Evolutionary conservation across 2,329 filamentous ascomycete genomes (phyloP).

Genomic region (Septoria petroselini): DNA sequence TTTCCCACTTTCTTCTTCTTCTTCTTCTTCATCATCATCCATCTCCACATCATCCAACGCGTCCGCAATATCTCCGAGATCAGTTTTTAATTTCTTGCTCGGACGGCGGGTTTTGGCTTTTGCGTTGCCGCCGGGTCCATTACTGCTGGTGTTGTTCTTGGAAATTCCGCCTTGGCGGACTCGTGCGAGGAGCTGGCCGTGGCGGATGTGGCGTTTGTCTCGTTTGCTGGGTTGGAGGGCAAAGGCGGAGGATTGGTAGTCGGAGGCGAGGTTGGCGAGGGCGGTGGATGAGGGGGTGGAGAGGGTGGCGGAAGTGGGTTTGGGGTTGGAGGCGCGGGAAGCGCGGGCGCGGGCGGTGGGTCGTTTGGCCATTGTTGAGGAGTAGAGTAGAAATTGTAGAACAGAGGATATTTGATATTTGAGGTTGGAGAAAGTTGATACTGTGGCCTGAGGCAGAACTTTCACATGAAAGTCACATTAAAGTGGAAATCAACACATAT

Average conservation of each 20-base stretch:
- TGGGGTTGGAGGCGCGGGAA: constrained; percentile 20
- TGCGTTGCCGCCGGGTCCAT: too few species aligned
- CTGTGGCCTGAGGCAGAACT: too few species aligned
- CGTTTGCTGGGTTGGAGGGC: constrained; percentile 60
- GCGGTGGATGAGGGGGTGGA: constrained; percentile 5
- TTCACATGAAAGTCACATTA: too few species aligned
- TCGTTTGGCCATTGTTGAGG: constrained; percentile 10
- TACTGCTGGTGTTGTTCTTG: too few species aligned
- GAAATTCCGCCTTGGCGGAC: constrained; percentile 56
- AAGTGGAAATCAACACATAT: too few species aligned
- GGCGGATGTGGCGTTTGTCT: constrained; percentile 80
- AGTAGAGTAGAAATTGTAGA: too few species aligned
- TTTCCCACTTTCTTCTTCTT: constrained; percentile 19
- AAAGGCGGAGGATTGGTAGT: constrained; percentile 42
- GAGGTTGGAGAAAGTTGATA: too few species aligned
- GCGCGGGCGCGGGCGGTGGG: constrained; percentile 6
- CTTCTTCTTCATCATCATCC: constrained; percentile 37
- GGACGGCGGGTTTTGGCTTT: constrained; percentile 58
- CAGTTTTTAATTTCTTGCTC: constrained; percentile 73
- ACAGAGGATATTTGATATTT: too few species aligned
- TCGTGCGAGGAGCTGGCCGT: constrained; percentile 65
- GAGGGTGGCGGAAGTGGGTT: not conserved
- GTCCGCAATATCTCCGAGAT: constrained; percentile 71
- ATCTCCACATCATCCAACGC: constrained; percentile 58
- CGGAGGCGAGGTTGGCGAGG: constrained; percentile 13